A percentile compares a stretch with the other conserved stretches of the same genome.
These are phyloP conservation scores for Lentinula guzmanii DNA, from an alignment of 768 basidiomycete genomes.

Conservation along the genomic window DNA sequence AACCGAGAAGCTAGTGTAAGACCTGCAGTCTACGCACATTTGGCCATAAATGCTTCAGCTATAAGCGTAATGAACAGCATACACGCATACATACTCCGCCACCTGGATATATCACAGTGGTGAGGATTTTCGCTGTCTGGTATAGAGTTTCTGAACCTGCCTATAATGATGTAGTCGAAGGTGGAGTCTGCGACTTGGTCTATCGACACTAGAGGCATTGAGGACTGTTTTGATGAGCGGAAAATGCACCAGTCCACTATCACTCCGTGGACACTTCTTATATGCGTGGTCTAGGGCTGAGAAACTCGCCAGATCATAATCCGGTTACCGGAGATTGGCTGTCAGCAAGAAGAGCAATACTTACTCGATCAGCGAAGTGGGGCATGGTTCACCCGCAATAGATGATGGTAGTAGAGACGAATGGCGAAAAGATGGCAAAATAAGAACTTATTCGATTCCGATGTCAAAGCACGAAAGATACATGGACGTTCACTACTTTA, in stretches of 20 bases:
- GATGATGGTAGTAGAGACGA: not conserved
- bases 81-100: not conserved
- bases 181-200: not conserved
- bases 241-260: not conserved
- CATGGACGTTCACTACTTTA: no score
- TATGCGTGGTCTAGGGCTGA: not conserved
- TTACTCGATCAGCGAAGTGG: no score
- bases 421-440: no score
- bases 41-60: not conserved
- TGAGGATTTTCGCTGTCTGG: not conserved
- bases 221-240: not conserved
- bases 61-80: not conserved
- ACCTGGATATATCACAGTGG: not conserved
- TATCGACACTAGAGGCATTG: conserved; percentile 6
- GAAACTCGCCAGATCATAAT: not conserved
- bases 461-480: no score
- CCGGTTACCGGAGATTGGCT: not conserved
- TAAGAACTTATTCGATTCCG: not conserved
- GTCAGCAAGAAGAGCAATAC: not conserved
- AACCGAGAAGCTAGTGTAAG: conserved; percentile 32
- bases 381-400: no score
- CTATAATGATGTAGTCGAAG: conserved; percentile 9
- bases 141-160: not conserved
- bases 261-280: not conserved
- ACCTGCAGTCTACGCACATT: conserved; percentile 21